These are phyloP conservation scores for Cladosporium sp. DNA, from an alignment of 2,329 filamentous ascomycete genomes.

Conservation along the genomic window DNA sequence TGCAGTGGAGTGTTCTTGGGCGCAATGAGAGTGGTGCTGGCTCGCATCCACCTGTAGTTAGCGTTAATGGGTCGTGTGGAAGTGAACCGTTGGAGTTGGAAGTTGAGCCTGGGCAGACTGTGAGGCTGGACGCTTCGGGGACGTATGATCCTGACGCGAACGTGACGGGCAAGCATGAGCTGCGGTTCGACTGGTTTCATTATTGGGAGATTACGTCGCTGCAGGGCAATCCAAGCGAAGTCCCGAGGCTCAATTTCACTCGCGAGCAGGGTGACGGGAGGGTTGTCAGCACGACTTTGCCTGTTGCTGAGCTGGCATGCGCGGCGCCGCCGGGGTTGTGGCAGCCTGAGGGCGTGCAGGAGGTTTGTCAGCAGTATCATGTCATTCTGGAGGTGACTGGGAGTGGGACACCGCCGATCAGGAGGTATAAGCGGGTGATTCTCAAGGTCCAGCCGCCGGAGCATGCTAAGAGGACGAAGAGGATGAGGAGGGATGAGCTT, in stretches of 20 bases:
- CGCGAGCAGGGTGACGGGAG: constrained; percentile 20
- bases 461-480: not conserved
- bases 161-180: constrained; percentile 18
- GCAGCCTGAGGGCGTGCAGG: constrained; percentile 31
- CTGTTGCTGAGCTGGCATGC: constrained; percentile 38
- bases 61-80: constrained; percentile 40
- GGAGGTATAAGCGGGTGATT: constrained; percentile 45
- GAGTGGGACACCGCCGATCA: constrained; percentile 40
- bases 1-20: constrained; percentile 42
- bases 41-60: constrained; percentile 47
- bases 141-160: constrained; percentile 47
- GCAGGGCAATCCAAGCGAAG: constrained; percentile 42
- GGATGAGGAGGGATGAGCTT: constrained; percentile 15
- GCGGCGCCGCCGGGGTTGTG: constrained; percentile 32
- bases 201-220: constrained; percentile 42
- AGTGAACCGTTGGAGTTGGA: constrained; percentile 37
- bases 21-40: constrained; percentile 30
- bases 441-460: constrained; percentile 22
- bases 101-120: constrained; percentile 36
- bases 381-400: constrained; percentile 49
- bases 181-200: constrained; percentile 50
- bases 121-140: constrained; percentile 43
- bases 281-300: constrained; percentile 21
- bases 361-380: constrained; percentile 44
- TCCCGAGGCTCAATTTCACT: constrained; percentile 36